Percentiles rank a stretch among this genome's conserved stretches.
These are phyloP conservation scores for Arthroderma uncinatum DNA, from an alignment of 2,329 filamentous ascomycete species.

Conservation along the genomic window DNA sequence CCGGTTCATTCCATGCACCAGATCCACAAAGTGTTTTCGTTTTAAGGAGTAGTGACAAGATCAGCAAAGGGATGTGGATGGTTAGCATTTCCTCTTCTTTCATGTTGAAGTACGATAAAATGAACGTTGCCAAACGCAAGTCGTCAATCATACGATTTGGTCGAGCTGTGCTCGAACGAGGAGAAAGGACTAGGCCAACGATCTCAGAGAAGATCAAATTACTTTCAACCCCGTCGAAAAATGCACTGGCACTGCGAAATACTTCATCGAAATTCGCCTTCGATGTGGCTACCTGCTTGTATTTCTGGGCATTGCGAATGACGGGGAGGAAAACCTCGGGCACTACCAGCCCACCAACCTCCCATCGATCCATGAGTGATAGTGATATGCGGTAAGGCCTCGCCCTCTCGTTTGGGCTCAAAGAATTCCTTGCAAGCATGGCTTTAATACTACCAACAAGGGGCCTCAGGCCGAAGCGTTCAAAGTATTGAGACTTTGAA, in stretches of 20 bases:
- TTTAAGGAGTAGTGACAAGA: slow-evolving; percentile 50
- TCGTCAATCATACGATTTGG: slow-evolving; percentile 47
- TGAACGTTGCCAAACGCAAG: slow-evolving; percentile 66
- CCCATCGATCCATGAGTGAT: slow-evolving; percentile 96
- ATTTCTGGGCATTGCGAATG: slow-evolving; percentile 66
- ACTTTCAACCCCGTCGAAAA: slow-evolving; percentile 95
- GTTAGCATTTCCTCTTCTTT: slow-evolving; percentile 92
- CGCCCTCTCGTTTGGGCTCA: slow-evolving; percentile 56
- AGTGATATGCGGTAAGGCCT: slow-evolving; percentile 83
- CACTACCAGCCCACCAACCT: slow-evolving; percentile 82
- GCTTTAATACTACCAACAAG: slow-evolving; percentile 63
- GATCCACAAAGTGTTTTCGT: slow-evolving; percentile 29
- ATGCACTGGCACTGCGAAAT: slow-evolving; percentile 81
- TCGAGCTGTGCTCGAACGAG: slow-evolving; percentile 40
- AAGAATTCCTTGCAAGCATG: slow-evolving; percentile 54
- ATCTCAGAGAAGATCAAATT: slow-evolving; percentile 84
- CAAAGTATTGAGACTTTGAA: slow-evolving; percentile 69
- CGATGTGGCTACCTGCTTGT: slow-evolving; percentile 53
- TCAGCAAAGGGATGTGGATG: slow-evolving; percentile 67
- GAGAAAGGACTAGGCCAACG: slow-evolving; percentile 49
- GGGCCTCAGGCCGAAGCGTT: slow-evolving; percentile 61
- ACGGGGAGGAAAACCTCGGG: slow-evolving; percentile 80
- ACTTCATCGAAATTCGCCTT: slow-evolving; percentile 72
- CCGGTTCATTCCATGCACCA: slow-evolving; percentile 11
- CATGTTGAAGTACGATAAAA: slow-evolving; percentile 80